A percentile compares a stretch with the other conserved stretches of the same genome.
Conservation (phyloP, 805 yeast species). For the Spathaspora sp. region DNA sequence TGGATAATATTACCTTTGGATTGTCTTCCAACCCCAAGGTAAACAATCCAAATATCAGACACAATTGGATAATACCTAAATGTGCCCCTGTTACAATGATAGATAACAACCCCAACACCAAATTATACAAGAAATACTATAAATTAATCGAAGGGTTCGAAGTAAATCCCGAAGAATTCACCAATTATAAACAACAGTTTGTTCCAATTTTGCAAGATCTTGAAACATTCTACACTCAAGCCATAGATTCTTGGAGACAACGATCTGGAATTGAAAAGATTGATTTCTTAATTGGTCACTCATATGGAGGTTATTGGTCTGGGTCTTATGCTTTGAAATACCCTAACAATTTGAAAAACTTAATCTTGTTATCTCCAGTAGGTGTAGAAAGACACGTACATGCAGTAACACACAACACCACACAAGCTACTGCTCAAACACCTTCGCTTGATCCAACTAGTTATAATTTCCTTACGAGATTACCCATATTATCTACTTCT, state of each 20-base stretch:
- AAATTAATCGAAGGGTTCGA: constrained; percentile 35
- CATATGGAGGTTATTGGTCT: constrained; percentile 75
- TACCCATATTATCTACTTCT: constrained; percentile 34
- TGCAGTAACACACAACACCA: constrained; percentile 38
- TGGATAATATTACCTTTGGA: constrained; percentile 51
- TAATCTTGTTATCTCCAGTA: constrained; percentile 69
- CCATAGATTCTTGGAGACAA: constrained; percentile 64
- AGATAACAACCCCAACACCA: constrained; percentile 22
- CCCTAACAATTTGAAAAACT: constrained; percentile 49
- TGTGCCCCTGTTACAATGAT: constrained; percentile 22
- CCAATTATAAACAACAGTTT: constrained; percentile 31
- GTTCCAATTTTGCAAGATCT: constrained; percentile 38
- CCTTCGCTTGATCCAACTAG: constrained; percentile 44
- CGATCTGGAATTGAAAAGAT: constrained; percentile 47
- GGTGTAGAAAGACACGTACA: constrained; percentile 71
- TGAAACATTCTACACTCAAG: constrained; percentile 54
- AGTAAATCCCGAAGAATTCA: constrained; percentile 21
- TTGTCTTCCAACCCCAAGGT: constrained; percentile 45
- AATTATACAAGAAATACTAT: constrained; percentile 36
- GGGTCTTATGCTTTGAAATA: constrained; percentile 58
- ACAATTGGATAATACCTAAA: constrained; percentile 16
- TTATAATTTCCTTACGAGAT: constrained; percentile 44
- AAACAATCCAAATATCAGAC: constrained; percentile 12
- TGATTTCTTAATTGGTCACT: constrained; percentile 67
- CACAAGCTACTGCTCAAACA: constrained; percentile 11